Evolutionary conservation across 306 rosid species (phyloP), one percentile per base, ranked within the genome.

Genomic region (Vigna angularis): DNA sequence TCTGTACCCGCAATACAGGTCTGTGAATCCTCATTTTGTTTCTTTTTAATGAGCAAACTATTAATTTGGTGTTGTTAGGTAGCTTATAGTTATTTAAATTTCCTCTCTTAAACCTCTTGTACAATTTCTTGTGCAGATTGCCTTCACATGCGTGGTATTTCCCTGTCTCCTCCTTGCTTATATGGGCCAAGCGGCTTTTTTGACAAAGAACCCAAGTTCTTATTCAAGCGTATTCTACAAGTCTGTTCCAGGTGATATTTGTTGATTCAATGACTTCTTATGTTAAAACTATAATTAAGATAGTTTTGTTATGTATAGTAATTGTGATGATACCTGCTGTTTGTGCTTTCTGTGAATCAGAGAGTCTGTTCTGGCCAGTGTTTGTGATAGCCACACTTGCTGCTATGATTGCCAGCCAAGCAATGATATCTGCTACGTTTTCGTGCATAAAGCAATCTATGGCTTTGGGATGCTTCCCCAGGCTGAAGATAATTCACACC

Each of bases 391-490:
- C 98, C 61, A 87, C 98, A 62, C 90, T 95, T 66, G 98, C 97
- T 66, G 98, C 98, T 42, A 92, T 95, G 97, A 91, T 95, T 91
- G 98, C 98, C 45, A 95, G 98, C 89, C 98, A 95, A 88, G 98
- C 98, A 47, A 95, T 95, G 98, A 95, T 95, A 85, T 95, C 98
- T 50, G 98, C 98, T 75, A 95, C 98, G 13, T 95, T 95, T 88
- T 95, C 98, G 51, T 95, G 98, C 36, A 92, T 95, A 38, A 95
- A 92, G 84, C 98, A 95, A 82, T 87, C 98, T 18, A 95, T 95
- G 98, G 98, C 98, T 81, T 92, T 95, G 77, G 98, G 98, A 78
- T 91, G 98, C 90, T 95, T 95, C 85, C 98, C 98, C 20, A 88
- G 98, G 88, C 89, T 95, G 77, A 95, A 95, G 93, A 95, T 95